These are phyloP conservation scores for Mycena belliarum DNA, from an alignment of 768 basidiomycete species.

Conservation along the genomic window DNA sequence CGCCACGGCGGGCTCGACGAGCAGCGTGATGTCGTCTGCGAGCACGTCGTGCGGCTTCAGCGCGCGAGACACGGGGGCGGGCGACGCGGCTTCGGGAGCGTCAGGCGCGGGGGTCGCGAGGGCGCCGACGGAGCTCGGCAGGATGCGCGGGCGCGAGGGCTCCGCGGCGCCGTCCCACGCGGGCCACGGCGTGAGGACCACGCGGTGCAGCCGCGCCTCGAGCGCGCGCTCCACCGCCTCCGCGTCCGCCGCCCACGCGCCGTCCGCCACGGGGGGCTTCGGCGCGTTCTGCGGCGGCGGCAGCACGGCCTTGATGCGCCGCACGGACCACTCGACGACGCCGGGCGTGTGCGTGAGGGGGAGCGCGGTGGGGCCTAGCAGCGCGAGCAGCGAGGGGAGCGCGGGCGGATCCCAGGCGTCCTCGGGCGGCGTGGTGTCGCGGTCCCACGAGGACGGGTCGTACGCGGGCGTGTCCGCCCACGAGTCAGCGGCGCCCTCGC, in stretches of 20 bases:
- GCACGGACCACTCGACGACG: constrained; percentile 64
- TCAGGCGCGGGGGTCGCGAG: background rate
- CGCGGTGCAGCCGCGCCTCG: constrained; percentile 12
- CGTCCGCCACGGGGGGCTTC: background rate
- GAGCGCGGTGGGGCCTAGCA: constrained; percentile 58
- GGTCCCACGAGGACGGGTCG: background rate
- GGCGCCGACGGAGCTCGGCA: constrained; percentile 32
- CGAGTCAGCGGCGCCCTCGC: background rate
- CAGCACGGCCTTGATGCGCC: constrained; percentile 50
- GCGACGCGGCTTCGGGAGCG: background rate
- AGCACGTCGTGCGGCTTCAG: constrained; percentile 47
- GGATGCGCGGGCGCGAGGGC: constrained; percentile 30
- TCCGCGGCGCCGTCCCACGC: constrained; percentile 42
- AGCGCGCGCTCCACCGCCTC: constrained; percentile 41
- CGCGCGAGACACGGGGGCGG: background rate
- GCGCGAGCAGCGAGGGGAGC: constrained; percentile 31
- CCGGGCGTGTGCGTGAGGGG: constrained; percentile 66
- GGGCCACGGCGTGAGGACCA: constrained; percentile 41
- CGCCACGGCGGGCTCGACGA: constrained; percentile 48
- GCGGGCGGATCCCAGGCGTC: background rate
- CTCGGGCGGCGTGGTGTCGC: background rate
- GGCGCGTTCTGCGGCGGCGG: background rate
- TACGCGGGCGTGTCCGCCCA: background rate
- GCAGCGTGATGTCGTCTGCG: constrained; percentile 59
- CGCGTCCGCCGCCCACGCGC: constrained; percentile 12